Evolutionary conservation across 805 yeast species (phyloP), one percentile per base, ranked within the genome.

Genomic region (Ogataea paradorogensis): DNA sequence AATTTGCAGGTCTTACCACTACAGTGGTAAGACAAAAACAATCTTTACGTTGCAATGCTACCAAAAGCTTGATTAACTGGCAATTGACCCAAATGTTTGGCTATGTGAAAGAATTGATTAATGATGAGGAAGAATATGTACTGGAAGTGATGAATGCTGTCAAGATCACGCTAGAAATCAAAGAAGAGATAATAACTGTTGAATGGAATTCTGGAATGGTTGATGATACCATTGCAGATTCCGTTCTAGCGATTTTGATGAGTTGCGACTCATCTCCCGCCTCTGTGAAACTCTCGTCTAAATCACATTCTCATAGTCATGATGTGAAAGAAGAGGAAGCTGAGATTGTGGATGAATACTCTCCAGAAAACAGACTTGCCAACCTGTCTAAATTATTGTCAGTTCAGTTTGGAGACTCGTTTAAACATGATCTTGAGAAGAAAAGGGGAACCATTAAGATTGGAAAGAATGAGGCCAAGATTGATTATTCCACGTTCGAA

Each of bases 1-100:
- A 90, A 52, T 90, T 79, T 55, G 80, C 96, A 0, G 93, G 87
- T 35, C 69, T 93, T 40, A 81, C 95, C 0, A 84, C 97, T 0
- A 85, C 96, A 0, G 73, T 84, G 9, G 80, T 93, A 23, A 81
- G 80, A 55, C 95, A 95, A 49, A 74, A 84, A 48, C 96, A 91
- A 59, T 73, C 80, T 7, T 66, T 93, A 15, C 75, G 76, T 38
- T 84, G 93, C 33, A 80, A 82, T 56, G 95, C 96, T 4, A 85
- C 84, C 30, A 76, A 85, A 24, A 84, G 85, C 32, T 69, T 93
- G 42, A 78, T 93, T 44, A 74, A 76, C 45, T 93, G 95, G 89
- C 98, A 93, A 58, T 73, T 93, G 42, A 78, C 82, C 43, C 98
- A 90, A 58, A 93, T 93, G 99, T 93, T 91, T 71, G 98, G 97